These are phyloP conservation scores for Coniochaeta sp. DNA, from an alignment of 2,329 filamentous ascomycete species.

Conservation along the genomic window DNA sequence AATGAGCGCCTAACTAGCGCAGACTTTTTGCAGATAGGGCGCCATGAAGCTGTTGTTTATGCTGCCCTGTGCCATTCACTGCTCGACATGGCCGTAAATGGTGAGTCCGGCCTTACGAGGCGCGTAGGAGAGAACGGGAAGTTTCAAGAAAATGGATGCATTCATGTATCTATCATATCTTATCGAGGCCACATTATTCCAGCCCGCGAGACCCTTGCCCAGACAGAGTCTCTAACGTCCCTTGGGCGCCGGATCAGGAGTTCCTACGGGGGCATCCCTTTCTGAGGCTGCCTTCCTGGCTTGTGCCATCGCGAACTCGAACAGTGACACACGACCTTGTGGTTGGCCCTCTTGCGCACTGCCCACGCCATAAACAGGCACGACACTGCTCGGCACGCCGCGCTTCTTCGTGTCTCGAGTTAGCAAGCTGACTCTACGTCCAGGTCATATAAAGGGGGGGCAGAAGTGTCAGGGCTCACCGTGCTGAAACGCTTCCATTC, in stretches of 20 bases:
- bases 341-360: not conserved
- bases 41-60: too few relatives aligned
- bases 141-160: too few relatives aligned
- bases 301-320: not conserved
- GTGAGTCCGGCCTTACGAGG: too few relatives aligned
- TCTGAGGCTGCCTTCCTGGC: not conserved
- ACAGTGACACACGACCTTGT: not conserved
- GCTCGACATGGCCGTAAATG: too few relatives aligned
- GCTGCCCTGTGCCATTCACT: too few relatives aligned
- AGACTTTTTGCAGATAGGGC: too few relatives aligned
- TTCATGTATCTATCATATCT: too few relatives aligned
- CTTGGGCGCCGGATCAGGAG: not conserved
- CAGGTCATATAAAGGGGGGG: not conserved
- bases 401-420: not conserved
- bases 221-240: not conserved
- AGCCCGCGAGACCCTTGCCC: not conserved
- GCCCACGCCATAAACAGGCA: not conserved
- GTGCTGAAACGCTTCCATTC: not conserved
- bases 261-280: not conserved
- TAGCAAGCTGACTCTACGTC: not conserved
- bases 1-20: too few relatives aligned
- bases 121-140: too few relatives aligned
- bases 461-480: not conserved
- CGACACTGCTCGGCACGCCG: not conserved
- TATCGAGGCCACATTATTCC: too few relatives aligned